Base-by-base conservation (phyloP, 768 basidiomycete species). In the Boletus sensibilis region DNA sequence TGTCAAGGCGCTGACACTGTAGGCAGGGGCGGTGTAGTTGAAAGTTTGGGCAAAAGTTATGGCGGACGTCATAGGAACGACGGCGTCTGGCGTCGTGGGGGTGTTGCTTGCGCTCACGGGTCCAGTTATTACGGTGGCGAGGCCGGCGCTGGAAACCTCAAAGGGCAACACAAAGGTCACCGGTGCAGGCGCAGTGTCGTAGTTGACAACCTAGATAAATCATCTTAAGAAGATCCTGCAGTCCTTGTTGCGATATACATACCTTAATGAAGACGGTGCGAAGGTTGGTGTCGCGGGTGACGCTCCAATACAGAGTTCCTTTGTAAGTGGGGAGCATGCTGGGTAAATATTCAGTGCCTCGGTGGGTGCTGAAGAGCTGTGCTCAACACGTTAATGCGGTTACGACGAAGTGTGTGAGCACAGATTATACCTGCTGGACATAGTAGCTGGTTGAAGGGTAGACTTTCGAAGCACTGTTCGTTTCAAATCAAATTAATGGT, bases 401-500 rank as follows among this genome's bases (percentile, higher is more conserved):
- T 13, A 38, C 21, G 2, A 42, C 27, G 6, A n/a, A 1, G 18
- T 16, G 14, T 11, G 11, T 18, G 12, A 23, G 13, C 8, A 14
- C 11, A 9, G 10, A 34, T 43, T 27, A 34, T 53, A 84, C 84
- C 76, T 84, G 79, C 61, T 87, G 85, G 2, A 79, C 79, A 55
- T 84, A 83, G 70, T 78, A 88, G 54, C 82, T 83, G 1, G 84
- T 84, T 3, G 85, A 86, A n/a, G 70, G 76, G 60, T 82, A 80
- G 1, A 87, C 81, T 0, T 66, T 63, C 1, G 75, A 78, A 13
- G 85, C 78, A 60, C 83, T 86, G 58, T 37, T 25, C 14, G 21
- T 45, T 41, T 31, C 44, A 40, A 29, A 50, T 45, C 39, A 45
- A 42, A 21, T 34, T 18, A 58, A 21, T 42, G n/a, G 14, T 41